phyloP scores from a whole-genome alignment of 345 rosid species.

The Theobroma cacao region DNA sequence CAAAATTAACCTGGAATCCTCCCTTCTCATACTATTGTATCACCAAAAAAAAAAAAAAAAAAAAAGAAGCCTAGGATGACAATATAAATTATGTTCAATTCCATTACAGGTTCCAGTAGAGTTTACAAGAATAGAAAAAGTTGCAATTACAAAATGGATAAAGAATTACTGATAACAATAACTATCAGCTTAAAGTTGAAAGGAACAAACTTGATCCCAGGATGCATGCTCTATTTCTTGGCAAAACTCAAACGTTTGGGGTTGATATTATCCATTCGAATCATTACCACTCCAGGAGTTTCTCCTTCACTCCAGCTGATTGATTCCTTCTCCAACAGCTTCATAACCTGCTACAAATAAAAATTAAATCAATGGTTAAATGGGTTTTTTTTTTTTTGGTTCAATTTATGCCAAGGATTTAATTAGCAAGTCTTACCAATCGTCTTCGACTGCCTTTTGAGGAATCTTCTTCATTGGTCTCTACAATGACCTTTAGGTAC shows the following conservation, averaged over 20 bases:
- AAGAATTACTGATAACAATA: neutral
- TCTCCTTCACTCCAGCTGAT: slow-evolving; percentile 45
- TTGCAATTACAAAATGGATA: neutral
- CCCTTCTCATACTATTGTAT: neutral
- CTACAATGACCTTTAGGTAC: slow-evolving; percentile 49
- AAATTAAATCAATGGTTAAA: neutral
- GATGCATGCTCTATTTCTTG: slow-evolving; percentile 23
- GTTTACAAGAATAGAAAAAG: neutral
- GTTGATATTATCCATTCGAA: slow-evolving; percentile 39
- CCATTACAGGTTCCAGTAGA: neutral
- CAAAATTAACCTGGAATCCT: too few species aligned
- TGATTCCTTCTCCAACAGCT: slow-evolving; percentile 50
- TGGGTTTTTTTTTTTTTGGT: neutral
- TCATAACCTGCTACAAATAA: slow-evolving; percentile 35
- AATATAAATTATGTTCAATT: neutral
- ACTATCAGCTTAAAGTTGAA: neutral
- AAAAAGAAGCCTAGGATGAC: neutral
- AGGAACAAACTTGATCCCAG: slow-evolving; percentile 11
- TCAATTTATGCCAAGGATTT: neutral
- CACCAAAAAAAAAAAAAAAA: neutral
- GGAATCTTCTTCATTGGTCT: slow-evolving; percentile 32
- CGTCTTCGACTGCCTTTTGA: slow-evolving; percentile 47
- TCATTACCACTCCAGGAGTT: slow-evolving; percentile 33
- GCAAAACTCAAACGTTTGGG: slow-evolving; percentile 41
- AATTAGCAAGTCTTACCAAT: slow-evolving; percentile 30